These are phyloP conservation scores for Wickerhamiella hasegawae DNA, from an alignment of 805 yeast genomes.

Conservation along the genomic window DNA sequence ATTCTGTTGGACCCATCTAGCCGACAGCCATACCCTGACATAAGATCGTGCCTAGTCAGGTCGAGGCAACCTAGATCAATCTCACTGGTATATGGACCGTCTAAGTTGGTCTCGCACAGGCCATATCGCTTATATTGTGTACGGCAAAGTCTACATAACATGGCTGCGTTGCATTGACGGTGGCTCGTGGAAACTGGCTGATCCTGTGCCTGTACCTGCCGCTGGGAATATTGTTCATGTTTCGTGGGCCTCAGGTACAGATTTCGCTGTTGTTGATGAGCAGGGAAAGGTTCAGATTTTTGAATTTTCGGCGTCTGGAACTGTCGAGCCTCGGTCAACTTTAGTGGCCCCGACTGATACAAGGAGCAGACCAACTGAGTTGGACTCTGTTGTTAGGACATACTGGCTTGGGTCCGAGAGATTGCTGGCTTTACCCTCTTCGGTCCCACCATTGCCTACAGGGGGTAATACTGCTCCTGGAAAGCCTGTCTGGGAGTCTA, in stretches of 20 bases:
- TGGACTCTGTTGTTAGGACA: constrained; percentile 30
- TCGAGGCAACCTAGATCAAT: too few species aligned
- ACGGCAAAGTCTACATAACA: constrained; percentile 34
- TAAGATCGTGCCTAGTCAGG: too few species aligned
- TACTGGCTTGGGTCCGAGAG: constrained; percentile 68
- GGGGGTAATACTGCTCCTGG: constrained; percentile 21
- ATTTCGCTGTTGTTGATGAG: constrained; percentile 63
- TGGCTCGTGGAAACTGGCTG: constrained; percentile 58
- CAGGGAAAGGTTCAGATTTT: constrained; percentile 48
- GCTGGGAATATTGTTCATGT: constrained; percentile 23
- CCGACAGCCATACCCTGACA: too few species aligned
- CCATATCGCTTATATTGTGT: constrained; percentile 39
- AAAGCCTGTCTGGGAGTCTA: constrained; percentile 22
- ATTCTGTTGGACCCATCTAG: too few species aligned
- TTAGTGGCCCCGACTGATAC: constrained; percentile 15
- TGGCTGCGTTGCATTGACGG: constrained; percentile 66
- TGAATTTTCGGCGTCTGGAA: constrained; percentile 15
- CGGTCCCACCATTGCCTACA: constrained; percentile 17
- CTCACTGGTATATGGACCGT: too few species aligned
- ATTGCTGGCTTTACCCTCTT: constrained; percentile 25
- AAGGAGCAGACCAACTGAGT: constrained; percentile 15
- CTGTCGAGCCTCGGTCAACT: constrained; percentile 10
- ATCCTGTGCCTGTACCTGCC: constrained; percentile 28
- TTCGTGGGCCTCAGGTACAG: constrained; percentile 65
- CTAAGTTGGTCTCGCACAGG: constrained; percentile 1